Percentiles rank a stretch among this genome's conserved stretches.
These are phyloP conservation scores for Penicillium robsamsonii DNA, from an alignment of 495 filamentous ascomycete species.

Conservation along the genomic window DNA sequence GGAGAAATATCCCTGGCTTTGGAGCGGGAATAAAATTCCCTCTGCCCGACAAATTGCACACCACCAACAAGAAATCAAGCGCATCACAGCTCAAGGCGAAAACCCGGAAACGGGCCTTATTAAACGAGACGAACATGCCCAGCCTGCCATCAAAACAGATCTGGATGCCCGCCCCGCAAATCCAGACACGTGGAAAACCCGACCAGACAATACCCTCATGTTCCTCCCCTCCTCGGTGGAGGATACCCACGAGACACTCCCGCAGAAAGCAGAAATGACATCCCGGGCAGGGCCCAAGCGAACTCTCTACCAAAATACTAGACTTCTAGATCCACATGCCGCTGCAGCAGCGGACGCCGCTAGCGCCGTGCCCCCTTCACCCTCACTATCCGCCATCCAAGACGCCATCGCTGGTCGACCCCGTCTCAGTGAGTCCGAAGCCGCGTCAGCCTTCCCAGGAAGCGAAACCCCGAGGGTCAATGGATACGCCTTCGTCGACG, in stretches of 20 bases:
- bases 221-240: conserved; percentile 71
- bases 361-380: conserved; percentile 60
- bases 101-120: conserved; percentile 44
- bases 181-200: conserved; percentile 71
- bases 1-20: conserved; percentile 84
- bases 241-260: conserved; percentile 60
- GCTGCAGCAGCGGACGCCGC: conserved; percentile 33
- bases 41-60: conserved; percentile 83
- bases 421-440: conserved; percentile 62
- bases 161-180: conserved; percentile 70
- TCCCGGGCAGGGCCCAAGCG: conserved; percentile 73
- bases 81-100: conserved; percentile 50
- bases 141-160: conserved; percentile 55
- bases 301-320: conserved; percentile 82
- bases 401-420: conserved; percentile 82
- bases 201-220: conserved; percentile 83
- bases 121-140: conserved; percentile 15
- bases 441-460: conserved; percentile 51
- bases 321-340: conserved; percentile 47
- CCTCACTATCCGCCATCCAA: conserved; percentile 79
- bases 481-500: conserved; percentile 91
- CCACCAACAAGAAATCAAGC: conserved; percentile 62
- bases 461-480: conserved; percentile 84
- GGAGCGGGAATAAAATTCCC: conserved; percentile 83
- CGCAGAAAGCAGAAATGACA: conserved; percentile 64